Conservation (phyloP, 768 basidiomycete genomes). For the Rhodotorula kratochvilovae region DNA sequence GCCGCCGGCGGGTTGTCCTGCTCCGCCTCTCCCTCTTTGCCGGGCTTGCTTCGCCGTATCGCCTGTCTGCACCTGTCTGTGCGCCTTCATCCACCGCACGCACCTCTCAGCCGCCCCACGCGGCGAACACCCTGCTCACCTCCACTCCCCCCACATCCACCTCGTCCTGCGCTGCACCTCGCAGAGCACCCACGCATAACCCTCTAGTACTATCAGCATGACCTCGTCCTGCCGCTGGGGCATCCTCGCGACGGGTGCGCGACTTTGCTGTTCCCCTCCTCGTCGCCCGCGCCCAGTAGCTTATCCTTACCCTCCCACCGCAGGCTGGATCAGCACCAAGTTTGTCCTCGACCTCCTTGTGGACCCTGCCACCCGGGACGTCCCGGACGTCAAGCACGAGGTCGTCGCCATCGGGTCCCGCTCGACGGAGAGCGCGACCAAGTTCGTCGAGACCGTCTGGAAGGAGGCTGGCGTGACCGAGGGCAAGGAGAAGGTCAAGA, state of each 20-base stretch:
- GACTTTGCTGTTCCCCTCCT: neutral
- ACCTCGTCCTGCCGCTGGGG: slow-evolving; percentile 18
- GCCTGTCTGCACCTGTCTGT: too few species aligned
- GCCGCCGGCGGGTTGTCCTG: too few species aligned
- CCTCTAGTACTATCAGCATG: neutral
- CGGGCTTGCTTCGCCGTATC: too few species aligned
- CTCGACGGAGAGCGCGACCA: slow-evolving; percentile 40
- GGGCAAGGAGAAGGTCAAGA: slow-evolving; percentile 37
- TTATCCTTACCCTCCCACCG: neutral
- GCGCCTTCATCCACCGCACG: too few species aligned
- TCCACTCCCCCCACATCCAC: too few species aligned
- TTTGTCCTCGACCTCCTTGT: slow-evolving; percentile 41
- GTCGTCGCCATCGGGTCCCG: slow-evolving; percentile 46
- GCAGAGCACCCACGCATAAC: too few species aligned
- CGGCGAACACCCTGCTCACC: too few species aligned
- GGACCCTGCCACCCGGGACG: slow-evolving; percentile 35
- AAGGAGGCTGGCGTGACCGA: slow-evolving; percentile 43
- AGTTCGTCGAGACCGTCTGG: slow-evolving; percentile 43
- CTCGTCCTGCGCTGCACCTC: too few species aligned
- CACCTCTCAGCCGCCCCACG: too few species aligned
- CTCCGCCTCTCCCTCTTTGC: too few species aligned
- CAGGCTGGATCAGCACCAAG: slow-evolving; percentile 24
- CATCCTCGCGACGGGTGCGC: slow-evolving; percentile 5
- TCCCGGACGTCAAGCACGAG: slow-evolving; percentile 44
- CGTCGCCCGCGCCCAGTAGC: too few species aligned